Conservation (phyloP, 108 stramenopile genomes). For the Nitzschia sp. region DNA sequence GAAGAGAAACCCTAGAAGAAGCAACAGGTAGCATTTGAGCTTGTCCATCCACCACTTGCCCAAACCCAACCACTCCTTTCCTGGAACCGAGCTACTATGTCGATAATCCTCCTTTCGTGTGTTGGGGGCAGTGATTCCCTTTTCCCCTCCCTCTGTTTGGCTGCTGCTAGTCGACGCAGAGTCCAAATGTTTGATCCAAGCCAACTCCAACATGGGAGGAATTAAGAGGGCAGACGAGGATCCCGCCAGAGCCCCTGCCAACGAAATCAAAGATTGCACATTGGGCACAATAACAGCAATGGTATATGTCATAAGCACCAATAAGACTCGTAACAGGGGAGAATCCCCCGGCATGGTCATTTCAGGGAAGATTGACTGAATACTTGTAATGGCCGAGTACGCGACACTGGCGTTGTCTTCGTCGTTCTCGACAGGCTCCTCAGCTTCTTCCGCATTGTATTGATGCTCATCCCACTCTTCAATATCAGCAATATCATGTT, state of each 20-base stretch:
- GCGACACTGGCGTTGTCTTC: constrained; percentile 3
- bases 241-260: constrained; percentile 71
- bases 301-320: constrained; percentile 59
- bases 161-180: not conserved
- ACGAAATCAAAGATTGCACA: constrained; percentile 60
- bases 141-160: not conserved
- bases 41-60: constrained; percentile 29
- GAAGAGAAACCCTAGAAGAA: constrained; percentile 39
- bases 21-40: constrained; percentile 35
- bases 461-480: constrained; percentile 5
- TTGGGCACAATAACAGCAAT: constrained; percentile 67
- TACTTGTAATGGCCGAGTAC: constrained; percentile 9
- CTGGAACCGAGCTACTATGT: not conserved
- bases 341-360: constrained; percentile 40
- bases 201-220: constrained; percentile 66
- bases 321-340: constrained; percentile 35
- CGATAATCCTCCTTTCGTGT: not conserved
- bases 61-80: not conserved
- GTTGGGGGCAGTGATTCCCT: not conserved
- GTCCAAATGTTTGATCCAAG: constrained; percentile 31
- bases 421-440: not conserved
- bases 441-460: constrained; percentile 6
- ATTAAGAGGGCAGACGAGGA: constrained; percentile 63
- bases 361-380: constrained; percentile 10
- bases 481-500: constrained; percentile 35